These are phyloP conservation scores for Acacia concinna DNA, from an alignment of 331 rosid species.

Conservation along the genomic window DNA sequence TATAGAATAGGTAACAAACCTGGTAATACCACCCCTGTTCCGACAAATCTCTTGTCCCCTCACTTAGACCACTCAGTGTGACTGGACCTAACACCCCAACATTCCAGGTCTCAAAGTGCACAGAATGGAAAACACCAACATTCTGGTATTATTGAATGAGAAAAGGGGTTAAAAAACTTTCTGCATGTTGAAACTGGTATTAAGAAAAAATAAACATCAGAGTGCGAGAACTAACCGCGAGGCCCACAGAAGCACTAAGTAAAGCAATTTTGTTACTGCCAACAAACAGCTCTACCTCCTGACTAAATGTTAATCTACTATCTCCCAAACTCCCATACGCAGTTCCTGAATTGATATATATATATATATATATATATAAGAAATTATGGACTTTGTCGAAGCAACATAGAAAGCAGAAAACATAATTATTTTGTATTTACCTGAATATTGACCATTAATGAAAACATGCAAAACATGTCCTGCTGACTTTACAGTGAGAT, in stretches of 20 bases:
- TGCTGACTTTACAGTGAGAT: constrained; percentile 77
- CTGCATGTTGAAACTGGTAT: neutral
- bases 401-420: neutral
- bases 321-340: constrained; percentile 55
- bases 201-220: constrained; percentile 5
- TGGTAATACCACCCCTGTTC: constrained; percentile 83
- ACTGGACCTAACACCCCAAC: constrained; percentile 89
- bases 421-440: constrained; percentile 38
- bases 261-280: constrained; percentile 90
- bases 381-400: constrained; percentile 21
- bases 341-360: constrained; percentile 55
- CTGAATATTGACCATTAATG: constrained; percentile 79
- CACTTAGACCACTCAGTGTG: constrained; percentile 68
- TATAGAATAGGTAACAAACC: constrained; percentile 46
- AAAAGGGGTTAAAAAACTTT: neutral
- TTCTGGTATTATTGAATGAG: constrained; percentile 54
- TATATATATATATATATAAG: constrained; percentile 23
- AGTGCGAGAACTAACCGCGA: constrained; percentile 64
- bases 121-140: constrained; percentile 43
- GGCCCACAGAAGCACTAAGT: constrained; percentile 82
- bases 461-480: constrained; percentile 91
- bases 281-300: constrained; percentile 50
- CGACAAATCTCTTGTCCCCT: constrained; percentile 87
- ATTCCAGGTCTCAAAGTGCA: constrained; percentile 93
- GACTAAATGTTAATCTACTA: constrained; percentile 64